phyloP scores from a whole-genome alignment of 352 stramenopile genomes.

The Pythium dissimile region DNA sequence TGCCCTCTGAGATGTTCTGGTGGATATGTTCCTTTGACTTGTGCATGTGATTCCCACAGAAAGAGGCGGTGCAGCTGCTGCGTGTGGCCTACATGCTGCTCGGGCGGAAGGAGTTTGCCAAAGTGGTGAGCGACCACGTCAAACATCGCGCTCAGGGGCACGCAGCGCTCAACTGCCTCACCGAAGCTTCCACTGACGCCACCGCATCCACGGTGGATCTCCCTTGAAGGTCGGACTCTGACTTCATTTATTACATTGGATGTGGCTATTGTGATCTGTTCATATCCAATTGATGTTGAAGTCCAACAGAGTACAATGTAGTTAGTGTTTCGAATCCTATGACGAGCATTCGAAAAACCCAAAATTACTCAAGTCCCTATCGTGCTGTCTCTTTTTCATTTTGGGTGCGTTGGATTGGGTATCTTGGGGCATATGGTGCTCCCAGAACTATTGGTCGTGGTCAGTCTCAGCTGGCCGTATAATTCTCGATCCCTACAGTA shows the following conservation, averaged over 20 bases:
- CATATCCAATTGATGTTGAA: slow-evolving; percentile 7
- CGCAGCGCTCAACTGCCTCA: slow-evolving; percentile 2
- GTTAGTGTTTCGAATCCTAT: slow-evolving; percentile 6
- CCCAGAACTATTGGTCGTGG: background rate
- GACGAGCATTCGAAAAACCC: slow-evolving; percentile 18
- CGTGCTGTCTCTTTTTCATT: background rate
- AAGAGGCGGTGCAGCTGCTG: slow-evolving; percentile 42
- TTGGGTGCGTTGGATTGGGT: background rate
- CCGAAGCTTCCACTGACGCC: background rate
- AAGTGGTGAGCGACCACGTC: slow-evolving; percentile 32
- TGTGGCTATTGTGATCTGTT: background rate
- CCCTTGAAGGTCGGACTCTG: background rate
- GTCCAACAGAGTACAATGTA: background rate
- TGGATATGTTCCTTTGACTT: background rate
- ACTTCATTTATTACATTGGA: too few relatives aligned
- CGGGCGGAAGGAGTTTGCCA: slow-evolving; percentile 39
- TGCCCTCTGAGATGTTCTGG: background rate
- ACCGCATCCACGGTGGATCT: background rate
- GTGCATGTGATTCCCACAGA: slow-evolving; percentile 20
- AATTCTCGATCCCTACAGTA: background rate
- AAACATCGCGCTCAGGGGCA: slow-evolving; percentile 24
- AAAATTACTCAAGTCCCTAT: slow-evolving; percentile 6
- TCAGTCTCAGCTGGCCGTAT: background rate
- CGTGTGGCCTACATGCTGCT: slow-evolving; percentile 52
- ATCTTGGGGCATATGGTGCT: background rate